Percentiles rank a stretch among this genome's conserved stretches.
Conservation (phyloP, 345 rosid species). For the Eucalyptus sp. region DNA sequence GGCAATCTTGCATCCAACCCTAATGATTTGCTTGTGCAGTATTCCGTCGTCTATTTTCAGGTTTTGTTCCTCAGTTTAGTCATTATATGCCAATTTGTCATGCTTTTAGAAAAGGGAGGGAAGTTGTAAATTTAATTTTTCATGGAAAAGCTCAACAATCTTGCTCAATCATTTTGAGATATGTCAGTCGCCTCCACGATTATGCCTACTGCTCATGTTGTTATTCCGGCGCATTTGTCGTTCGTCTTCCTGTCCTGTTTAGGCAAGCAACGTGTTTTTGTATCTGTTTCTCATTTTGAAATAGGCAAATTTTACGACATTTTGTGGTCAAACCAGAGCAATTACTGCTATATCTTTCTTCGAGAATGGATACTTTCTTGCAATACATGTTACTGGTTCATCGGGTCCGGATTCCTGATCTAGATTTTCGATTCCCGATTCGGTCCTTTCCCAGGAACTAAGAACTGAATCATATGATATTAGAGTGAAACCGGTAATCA, state of each 20-base stretch:
- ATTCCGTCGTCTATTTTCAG: not conserved
- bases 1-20: not conserved
- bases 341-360: slow-evolving; percentile 90
- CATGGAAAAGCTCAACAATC: not conserved
- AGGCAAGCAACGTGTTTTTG: not conserved
- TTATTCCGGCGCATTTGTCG: not conserved
- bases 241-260: not conserved
- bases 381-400: slow-evolving; percentile 18
- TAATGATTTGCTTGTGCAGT: not conserved
- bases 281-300: not conserved
- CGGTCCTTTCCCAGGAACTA: rapidly evolving
- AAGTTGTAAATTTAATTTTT: not conserved
- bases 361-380: slow-evolving; percentile 88
- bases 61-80: not conserved
- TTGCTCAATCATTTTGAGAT: not conserved
- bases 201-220: not conserved
- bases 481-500: not conserved
- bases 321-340: slow-evolving; percentile 70
- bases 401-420: not conserved
- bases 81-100: not conserved
- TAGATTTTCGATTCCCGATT: rapidly evolving
- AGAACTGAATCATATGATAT: not conserved
- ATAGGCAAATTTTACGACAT: slow-evolving; percentile 70
- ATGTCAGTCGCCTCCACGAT: not conserved
- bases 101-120: not conserved